A percentile compares a stretch with the other conserved stretches of the same genome.
Conservation (phyloP, 306 rosid species). For the Ceratonia siliqua region DNA sequence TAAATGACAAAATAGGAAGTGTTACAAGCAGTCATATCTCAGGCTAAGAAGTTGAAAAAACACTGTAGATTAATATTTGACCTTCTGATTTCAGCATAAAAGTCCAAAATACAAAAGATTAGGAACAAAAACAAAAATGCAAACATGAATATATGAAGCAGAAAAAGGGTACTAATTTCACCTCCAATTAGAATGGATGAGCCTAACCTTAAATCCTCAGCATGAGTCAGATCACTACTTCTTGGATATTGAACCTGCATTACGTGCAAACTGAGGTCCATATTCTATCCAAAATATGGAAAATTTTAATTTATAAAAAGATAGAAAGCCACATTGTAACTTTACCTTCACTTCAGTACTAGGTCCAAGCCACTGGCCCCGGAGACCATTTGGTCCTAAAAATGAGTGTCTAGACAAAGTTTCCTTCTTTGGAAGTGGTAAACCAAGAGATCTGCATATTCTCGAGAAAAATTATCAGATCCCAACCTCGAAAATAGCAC, state of each 20-base stretch:
- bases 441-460: slow-evolving; percentile 67
- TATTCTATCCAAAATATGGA: slow-evolving; percentile 19
- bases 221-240: slow-evolving; percentile 55
- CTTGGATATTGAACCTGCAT: slow-evolving; percentile 89
- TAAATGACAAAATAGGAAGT: slow-evolving; percentile 32
- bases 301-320: slow-evolving; percentile 21
- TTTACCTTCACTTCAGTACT: slow-evolving; percentile 71
- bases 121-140: slow-evolving; percentile 7
- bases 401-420: slow-evolving; percentile 94
- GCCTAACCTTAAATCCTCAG: slow-evolving; percentile 64
- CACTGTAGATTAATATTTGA: slow-evolving; percentile 11
- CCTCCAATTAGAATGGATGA: slow-evolving; percentile 15
- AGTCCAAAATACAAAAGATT: slow-evolving; percentile 3
- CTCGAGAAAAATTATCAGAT: slow-evolving; percentile 29
- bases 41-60: slow-evolving; percentile 26
- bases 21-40: slow-evolving; percentile 37
- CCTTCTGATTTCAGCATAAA: slow-evolving; percentile 11
- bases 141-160: slow-evolving; percentile 23
- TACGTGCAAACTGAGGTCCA: slow-evolving; percentile 1
- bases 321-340: slow-evolving; percentile 1
- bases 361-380: slow-evolving; percentile 90
- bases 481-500: slow-evolving; percentile 5
- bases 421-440: slow-evolving; percentile 77
- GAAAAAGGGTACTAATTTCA: slow-evolving; percentile 5
- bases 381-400: slow-evolving; percentile 94